Evolutionary conservation across 2,329 filamentous ascomycete genomes (phyloP).

Genomic region (Penicillium sp.): DNA sequence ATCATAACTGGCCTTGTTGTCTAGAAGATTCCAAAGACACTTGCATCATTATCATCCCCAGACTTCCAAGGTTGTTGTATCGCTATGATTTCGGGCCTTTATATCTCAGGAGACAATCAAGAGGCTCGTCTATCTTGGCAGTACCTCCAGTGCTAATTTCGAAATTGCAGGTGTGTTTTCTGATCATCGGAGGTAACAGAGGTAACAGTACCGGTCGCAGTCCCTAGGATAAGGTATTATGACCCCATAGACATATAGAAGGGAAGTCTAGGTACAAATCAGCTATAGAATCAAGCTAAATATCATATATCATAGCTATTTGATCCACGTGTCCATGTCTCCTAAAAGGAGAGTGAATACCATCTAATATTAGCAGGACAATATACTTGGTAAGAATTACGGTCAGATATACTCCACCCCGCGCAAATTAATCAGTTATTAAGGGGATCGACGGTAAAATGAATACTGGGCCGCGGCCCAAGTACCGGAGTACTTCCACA

Average conservation of each 20-base stretch:
- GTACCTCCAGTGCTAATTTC: background rate
- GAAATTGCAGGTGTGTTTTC: background rate
- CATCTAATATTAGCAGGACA: background rate
- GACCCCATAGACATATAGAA: background rate
- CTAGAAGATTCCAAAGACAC: slow-evolving; percentile 6
- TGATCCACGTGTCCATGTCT: background rate
- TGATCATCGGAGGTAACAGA: background rate
- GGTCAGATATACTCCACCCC: slow-evolving; percentile 8
- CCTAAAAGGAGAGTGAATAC: background rate
- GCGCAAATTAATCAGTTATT: slow-evolving; percentile 5
- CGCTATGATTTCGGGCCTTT: too few species aligned
- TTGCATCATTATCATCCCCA: background rate
- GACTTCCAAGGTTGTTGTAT: background rate
- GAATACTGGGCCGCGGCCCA: slow-evolving; percentile 10
- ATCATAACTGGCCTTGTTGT: slow-evolving; percentile 2
- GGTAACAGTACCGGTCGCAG: background rate
- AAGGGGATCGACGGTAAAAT: slow-evolving; percentile 10
- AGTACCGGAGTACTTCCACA: slow-evolving; percentile 12
- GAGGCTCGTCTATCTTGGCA: too few species aligned
- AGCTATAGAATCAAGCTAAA: background rate
- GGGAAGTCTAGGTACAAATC: background rate
- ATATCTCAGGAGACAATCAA: background rate
- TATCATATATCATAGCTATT: background rate
- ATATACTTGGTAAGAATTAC: slow-evolving; percentile 2
- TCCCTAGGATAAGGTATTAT: background rate